Conservation (phyloP, 768 basidiomycete genomes). For the Suillus sp. region DNA sequence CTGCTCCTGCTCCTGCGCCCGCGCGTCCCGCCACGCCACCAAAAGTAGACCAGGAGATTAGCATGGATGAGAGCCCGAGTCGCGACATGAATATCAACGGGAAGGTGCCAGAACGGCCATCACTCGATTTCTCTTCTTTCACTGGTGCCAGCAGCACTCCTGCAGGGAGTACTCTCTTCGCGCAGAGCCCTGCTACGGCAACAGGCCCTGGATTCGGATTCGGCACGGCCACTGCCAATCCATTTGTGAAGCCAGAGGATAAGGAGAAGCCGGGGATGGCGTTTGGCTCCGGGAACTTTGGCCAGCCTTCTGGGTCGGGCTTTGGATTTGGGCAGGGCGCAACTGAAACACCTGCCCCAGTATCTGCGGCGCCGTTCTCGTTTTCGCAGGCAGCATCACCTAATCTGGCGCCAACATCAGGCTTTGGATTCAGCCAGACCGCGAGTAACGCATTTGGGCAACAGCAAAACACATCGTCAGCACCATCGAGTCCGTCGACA, state of each 20-base stretch:
- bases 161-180: constrained; percentile 37
- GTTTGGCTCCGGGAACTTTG: constrained; percentile 47
- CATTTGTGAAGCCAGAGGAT: constrained; percentile 49
- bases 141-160: constrained; percentile 33
- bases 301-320: constrained; percentile 41
- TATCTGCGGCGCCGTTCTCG: constrained; percentile 47
- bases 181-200: constrained; percentile 34
- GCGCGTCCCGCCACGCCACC: constrained; percentile 68
- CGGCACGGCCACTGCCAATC: constrained; percentile 37
- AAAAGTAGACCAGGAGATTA: constrained; percentile 63
- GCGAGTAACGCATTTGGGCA: constrained; percentile 46
- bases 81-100: constrained; percentile 56
- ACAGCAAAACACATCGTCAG: constrained; percentile 39
- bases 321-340: constrained; percentile 53
- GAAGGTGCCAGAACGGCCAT: constrained; percentile 43
- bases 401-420: constrained; percentile 38
- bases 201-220: constrained; percentile 38
- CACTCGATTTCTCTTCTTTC: constrained; percentile 53
- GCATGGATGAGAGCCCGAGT: constrained; percentile 82
- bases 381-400: constrained; percentile 46
- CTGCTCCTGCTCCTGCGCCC: constrained; percentile 31
- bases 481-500: constrained; percentile 60
- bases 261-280: constrained; percentile 45
- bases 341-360: constrained; percentile 40
- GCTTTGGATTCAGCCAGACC: constrained; percentile 49